A percentile compares a stretch with the other conserved stretches of the same genome.
Evolutionary conservation across 371 early-diverging fungal genomes (phyloP).

Genomic region (Cokeromyces recurvatus): DNA sequence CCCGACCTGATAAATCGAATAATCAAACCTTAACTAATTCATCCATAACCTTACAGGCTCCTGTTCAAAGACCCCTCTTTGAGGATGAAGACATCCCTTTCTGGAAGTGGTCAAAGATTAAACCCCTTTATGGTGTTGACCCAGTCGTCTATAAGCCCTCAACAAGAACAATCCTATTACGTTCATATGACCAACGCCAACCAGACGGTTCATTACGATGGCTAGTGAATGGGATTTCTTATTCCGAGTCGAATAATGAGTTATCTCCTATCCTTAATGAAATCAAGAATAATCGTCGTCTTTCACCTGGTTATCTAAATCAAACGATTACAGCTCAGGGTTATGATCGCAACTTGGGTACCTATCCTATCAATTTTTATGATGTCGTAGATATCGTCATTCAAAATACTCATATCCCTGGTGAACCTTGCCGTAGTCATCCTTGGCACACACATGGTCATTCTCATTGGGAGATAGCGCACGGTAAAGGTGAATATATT

Average conservation of each 20-base stretch:
- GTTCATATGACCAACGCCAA: constrained; percentile 13
- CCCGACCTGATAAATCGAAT: no score
- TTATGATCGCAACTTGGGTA: constrained; percentile 29
- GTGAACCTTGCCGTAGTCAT: constrained; percentile 34
- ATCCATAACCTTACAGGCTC: neutral
- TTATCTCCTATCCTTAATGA: constrained; percentile 11
- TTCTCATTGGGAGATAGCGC: constrained; percentile 41
- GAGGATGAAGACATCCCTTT: constrained; percentile 17
- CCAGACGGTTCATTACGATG: constrained; percentile 20
- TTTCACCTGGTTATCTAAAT: neutral
- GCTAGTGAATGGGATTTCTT: constrained; percentile 30
- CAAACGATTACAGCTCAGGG: no score
- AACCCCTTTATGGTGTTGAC: constrained; percentile 32
- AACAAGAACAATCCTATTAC: constrained; percentile 26
- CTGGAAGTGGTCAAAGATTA: constrained; percentile 33
- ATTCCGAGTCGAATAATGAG: constrained; percentile 6
- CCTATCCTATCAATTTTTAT: constrained; percentile 29
- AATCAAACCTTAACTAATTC: no score
- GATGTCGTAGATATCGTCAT: constrained; percentile 40
- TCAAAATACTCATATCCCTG: constrained; percentile 26
- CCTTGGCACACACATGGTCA: constrained; percentile 51
- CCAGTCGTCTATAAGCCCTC: constrained; percentile 17
- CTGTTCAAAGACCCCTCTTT: constrained; percentile 13
- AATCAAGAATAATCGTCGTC: constrained; percentile 8
- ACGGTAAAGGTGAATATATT: constrained; percentile 38